Conservation (phyloP, 768 basidiomycete genomes). For the Pilatotrama ljubarskyi region DNA sequence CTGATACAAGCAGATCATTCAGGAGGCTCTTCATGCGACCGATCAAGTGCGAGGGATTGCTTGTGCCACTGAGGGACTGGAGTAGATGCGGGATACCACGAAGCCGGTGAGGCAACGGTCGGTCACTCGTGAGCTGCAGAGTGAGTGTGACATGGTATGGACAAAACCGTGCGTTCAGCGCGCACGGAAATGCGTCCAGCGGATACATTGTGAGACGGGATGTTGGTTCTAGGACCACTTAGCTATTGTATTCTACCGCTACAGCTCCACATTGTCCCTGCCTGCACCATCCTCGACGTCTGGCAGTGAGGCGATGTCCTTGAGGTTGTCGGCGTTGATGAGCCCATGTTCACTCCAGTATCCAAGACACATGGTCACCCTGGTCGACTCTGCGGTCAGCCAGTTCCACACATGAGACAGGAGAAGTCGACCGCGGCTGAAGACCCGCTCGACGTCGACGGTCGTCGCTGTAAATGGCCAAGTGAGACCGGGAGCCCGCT, state of each 20-base stretch:
- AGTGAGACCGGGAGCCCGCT: not conserved
- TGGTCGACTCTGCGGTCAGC: not conserved
- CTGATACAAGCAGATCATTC: too few species aligned
- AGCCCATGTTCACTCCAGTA: not conserved
- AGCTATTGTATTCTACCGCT: not conserved
- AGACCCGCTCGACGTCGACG: conserved; percentile 31
- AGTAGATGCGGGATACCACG: too few species aligned
- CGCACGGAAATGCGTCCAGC: too few species aligned
- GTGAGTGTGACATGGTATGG: too few species aligned
- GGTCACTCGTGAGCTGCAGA: too few species aligned
- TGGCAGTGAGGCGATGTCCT: not conserved
- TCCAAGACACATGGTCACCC: not conserved
- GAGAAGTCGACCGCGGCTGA: conserved; percentile 27
- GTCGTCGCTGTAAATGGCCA: conserved; percentile 32
- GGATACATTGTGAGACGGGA: too few species aligned
- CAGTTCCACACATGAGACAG: not conserved
- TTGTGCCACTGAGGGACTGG: too few species aligned
- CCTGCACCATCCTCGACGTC: not conserved
- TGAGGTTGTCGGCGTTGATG: not conserved
- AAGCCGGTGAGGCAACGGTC: too few species aligned
- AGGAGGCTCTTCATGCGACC: too few species aligned
- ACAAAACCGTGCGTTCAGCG: too few species aligned
- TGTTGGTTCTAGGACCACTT: not conserved
- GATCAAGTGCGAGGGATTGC: too few species aligned
- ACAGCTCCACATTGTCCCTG: too few species aligned